Percentiles rank a stretch among this genome's conserved stretches.
phyloP scores from a whole-genome alignment of 1,284 basidiomycete genomes.

The Omphalotus olearius region DNA sequence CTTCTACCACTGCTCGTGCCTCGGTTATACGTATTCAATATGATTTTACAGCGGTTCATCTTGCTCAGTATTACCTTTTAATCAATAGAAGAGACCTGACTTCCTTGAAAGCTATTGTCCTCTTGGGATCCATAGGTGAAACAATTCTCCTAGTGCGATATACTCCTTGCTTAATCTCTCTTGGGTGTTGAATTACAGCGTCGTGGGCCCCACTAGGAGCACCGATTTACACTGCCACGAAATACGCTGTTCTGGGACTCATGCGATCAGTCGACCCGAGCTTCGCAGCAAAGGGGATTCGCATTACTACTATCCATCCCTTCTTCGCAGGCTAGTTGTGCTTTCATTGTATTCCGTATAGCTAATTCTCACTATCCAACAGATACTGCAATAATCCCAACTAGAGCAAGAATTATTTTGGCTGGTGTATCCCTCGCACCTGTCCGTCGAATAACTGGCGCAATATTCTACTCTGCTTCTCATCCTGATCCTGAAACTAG shows the following conservation, averaged over 20 bases:
- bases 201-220: conserved; percentile 45
- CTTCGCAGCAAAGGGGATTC: conserved; percentile 34
- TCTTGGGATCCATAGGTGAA: conserved; percentile 53
- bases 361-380: not conserved
- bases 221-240: conserved; percentile 46
- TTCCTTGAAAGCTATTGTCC: conserved; percentile 44
- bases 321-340: conserved; percentile 39
- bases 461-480: conserved; percentile 30
- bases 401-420: conserved; percentile 21
- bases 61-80: conserved; percentile 47
- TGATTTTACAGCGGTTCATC: conserved; percentile 34
- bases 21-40: too few relatives aligned
- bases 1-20: conserved; percentile 1
- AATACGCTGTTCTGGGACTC: conserved; percentile 50
- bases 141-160: conserved; percentile 12
- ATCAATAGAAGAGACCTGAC: conserved; percentile 26
- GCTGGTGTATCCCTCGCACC: conserved; percentile 32
- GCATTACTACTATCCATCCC: conserved; percentile 47
- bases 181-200: conserved; percentile 28
- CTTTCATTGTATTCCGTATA: not conserved
- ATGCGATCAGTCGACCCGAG: conserved; percentile 43
- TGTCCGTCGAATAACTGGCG: conserved; percentile 26
- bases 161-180: conserved; percentile 5
- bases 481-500: conserved; percentile 25
- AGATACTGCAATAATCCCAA: conserved; percentile 30